Conservation (phyloP, 345 rosid species). For the Corymbia maculata region DNA sequence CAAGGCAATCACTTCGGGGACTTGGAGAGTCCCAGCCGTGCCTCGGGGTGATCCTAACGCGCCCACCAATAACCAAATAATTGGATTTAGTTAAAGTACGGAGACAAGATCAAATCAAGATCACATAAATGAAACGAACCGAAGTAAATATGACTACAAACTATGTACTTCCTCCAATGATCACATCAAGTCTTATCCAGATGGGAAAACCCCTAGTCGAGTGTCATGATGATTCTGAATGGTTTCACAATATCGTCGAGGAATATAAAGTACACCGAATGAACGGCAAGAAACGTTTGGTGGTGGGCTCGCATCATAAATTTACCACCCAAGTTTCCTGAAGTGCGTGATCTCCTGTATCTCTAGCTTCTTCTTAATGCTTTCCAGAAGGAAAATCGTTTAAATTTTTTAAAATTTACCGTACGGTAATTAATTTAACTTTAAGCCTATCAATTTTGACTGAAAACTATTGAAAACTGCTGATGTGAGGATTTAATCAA, state of each 20-base stretch:
- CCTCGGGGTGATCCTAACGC: neutral
- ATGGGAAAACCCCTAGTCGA: neutral
- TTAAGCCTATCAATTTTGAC: neutral
- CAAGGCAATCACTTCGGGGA: neutral
- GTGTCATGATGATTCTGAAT: neutral
- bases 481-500: rapidly evolving
- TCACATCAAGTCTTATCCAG: neutral
- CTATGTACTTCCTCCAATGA: neutral
- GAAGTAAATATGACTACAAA: neutral
- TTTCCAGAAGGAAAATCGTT: neutral
- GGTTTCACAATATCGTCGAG: neutral
- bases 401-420: neutral
- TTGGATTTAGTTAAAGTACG: neutral
- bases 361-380: neutral
- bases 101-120: neutral
- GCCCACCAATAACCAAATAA: neutral
- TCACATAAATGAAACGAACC: neutral
- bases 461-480: rapidly evolving
- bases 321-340: neutral
- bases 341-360: neutral
- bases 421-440: neutral
- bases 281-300: neutral
- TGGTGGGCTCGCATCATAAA: neutral
- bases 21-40: neutral
- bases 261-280: neutral